Percentiles rank a stretch among this genome's conserved stretches.
phyloP scores from a whole-genome alignment of 2,329 filamentous ascomycete species.

The Tolypocladium amazonense region DNA sequence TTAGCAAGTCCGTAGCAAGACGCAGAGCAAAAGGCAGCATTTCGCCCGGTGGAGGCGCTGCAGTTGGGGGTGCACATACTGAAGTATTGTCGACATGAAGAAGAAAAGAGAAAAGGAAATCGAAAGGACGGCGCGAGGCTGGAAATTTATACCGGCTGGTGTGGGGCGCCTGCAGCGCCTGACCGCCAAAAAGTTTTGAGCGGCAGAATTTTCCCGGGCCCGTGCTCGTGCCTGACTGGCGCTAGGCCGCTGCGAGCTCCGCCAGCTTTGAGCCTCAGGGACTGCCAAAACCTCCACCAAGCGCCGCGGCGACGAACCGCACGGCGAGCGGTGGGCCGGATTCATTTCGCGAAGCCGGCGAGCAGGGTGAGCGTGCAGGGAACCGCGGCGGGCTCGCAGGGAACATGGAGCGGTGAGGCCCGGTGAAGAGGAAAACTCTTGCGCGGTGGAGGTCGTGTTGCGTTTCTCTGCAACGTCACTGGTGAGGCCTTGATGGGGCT shows the following conservation, averaged over 20 bases:
- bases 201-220: slow-evolving; percentile 7
- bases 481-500: neutral
- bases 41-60: neutral
- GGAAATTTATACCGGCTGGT: slow-evolving; percentile 28
- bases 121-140: slow-evolving; percentile 17
- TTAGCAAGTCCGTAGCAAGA: slow-evolving; percentile 9
- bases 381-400: neutral
- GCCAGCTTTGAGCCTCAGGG: neutral
- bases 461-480: neutral
- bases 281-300: neutral
- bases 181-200: slow-evolving; percentile 11
- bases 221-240: neutral
- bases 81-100: slow-evolving; percentile 54
- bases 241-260: neutral
- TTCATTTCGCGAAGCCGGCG: neutral
- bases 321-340: neutral
- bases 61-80: slow-evolving; percentile 30
- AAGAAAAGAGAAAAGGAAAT: slow-evolving; percentile 37
- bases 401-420: neutral
- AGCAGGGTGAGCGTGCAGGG: neutral
- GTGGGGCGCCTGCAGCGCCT: slow-evolving; percentile 1
- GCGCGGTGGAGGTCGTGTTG: neutral
- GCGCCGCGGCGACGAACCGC: neutral
- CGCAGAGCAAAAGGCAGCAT: neutral
- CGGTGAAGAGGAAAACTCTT: neutral